Conservation (phyloP, 257 asterid genomes). For the Solanum ossicruentum region DNA sequence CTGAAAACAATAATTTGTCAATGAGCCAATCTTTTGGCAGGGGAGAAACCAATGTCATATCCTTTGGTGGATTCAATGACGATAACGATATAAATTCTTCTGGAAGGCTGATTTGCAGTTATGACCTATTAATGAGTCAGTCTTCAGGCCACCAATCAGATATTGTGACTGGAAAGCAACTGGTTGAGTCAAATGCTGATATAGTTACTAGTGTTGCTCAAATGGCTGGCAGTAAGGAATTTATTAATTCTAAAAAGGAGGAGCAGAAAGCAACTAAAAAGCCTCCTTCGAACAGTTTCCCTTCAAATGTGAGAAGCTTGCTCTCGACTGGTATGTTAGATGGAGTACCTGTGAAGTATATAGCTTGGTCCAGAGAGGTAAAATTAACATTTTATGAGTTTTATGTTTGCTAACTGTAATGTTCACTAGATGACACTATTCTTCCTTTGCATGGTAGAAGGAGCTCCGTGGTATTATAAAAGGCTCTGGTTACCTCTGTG, state of each 20-base stretch:
- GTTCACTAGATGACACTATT: not conserved
- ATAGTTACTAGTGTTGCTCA: constrained; percentile 1
- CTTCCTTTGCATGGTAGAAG: constrained; percentile 10
- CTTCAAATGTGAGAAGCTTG: constrained; percentile 21
- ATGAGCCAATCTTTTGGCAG: constrained; percentile 4
- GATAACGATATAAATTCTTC: constrained; percentile 6
- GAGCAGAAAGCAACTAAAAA: constrained; percentile 9
- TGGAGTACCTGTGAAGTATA: constrained; percentile 17
- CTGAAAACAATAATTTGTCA: not conserved
- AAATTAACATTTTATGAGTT: not conserved
- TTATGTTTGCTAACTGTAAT: not conserved
- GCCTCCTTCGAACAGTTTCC: constrained; percentile 10
- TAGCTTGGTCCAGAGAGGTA: constrained; percentile 20
- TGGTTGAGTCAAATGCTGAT: constrained; percentile 2
- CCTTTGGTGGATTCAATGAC: constrained; percentile 13
- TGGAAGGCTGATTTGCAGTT: constrained; percentile 13
- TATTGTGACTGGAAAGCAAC: not conserved
- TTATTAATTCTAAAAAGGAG: constrained; percentile 5
- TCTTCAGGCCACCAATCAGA: constrained; percentile 8
- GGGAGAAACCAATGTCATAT: constrained; percentile 13
- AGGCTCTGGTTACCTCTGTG: constrained; percentile 24
- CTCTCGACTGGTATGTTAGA: constrained; percentile 18
- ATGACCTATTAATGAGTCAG: constrained; percentile 12
- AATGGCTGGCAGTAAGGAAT: not conserved
- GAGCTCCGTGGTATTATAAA: constrained; percentile 16